These are phyloP conservation scores for Fermentozyma sake DNA, from an alignment of 1,139 yeast species.

Conservation along the genomic window DNA sequence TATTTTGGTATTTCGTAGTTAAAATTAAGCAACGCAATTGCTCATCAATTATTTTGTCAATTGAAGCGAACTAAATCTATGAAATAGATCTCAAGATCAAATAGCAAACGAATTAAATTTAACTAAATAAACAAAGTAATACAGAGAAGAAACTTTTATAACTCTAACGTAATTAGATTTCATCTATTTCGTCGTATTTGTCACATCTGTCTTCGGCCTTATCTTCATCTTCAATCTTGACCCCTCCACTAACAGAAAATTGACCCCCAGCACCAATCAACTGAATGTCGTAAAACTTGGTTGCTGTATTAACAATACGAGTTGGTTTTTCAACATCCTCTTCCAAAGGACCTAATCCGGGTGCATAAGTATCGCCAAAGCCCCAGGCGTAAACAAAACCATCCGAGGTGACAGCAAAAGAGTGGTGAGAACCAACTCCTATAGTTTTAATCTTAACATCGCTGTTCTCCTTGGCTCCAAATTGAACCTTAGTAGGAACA, in stretches of 20 bases:
- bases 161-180: conserved; percentile 3
- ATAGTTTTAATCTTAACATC: conserved; percentile 51
- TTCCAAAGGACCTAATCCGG: conserved; percentile 89
- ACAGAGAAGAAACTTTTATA: too few relatives aligned
- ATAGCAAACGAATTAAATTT: too few relatives aligned
- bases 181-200: conserved; percentile 42
- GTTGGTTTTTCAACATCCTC: conserved; percentile 88
- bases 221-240: conserved; percentile 58
- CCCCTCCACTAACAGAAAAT: conserved; percentile 83
- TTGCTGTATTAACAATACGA: conserved; percentile 87
- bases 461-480: conserved; percentile 21
- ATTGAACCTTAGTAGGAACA: conserved; percentile 61
- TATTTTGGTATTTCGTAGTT: too few relatives aligned
- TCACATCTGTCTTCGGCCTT: conserved; percentile 56
- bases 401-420: conserved; percentile 76
- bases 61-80: too few relatives aligned
- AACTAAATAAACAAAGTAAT: too few relatives aligned
- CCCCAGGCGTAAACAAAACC: conserved; percentile 97
- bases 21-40: too few relatives aligned
- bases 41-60: too few relatives aligned
- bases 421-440: conserved; percentile 89
- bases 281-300: conserved; percentile 66
- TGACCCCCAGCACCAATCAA: conserved; percentile 92
- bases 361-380: conserved; percentile 92
- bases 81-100: too few relatives aligned